Base-by-base conservation (phyloP, 148 eudicot genomes). In the Hydrangea macrophylla region DNA sequence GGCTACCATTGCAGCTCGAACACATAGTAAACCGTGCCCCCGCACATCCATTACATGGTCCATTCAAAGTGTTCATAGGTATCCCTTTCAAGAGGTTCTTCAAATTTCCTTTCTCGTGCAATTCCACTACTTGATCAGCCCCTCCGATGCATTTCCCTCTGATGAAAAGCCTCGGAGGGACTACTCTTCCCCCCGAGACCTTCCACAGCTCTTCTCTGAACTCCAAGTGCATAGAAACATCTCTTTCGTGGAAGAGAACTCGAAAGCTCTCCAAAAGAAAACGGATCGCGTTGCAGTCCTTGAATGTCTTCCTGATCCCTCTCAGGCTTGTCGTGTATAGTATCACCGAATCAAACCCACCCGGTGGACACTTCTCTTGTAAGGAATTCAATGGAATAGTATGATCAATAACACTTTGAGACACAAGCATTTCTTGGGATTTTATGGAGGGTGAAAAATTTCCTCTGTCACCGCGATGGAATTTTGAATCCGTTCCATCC, bases 141-240 rank as follows among this genome's bases (percentile, higher is more conserved):
- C 97, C 97, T 5, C 97, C 97, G 24, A 91, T 70, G 61, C 72
- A 74, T 50, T 82, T 86, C 18, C 97, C 97, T 71, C 69, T 83
- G 58, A 91, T 75, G 59, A 91, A 91, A 25, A 91, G 82, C 83
- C 84, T 78, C 3, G 97, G 97, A 13, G 92, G 95, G 9, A 80
- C 63, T 18, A 77, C 74, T 67, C 82, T 80, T 5, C 73, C 79
- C 2, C 84, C 89, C 51, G 86, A 67, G 45, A 77, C 56, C 66
- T 33, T 55, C 88, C 89, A 86, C 42, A 89, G 58, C 74, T 89
- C 92, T 28, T 85, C 88, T 70, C 82, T 79, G 50, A 61, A 85
- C 64, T 72, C 83, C 39, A 78, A 71, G 71, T 89, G 80, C 96
- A 89, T 83, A 11, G 92, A 89, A 5, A 86, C 70, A 33, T 89